Conservation (phyloP, 83 land plant genomes). For the Picea abies region DNA sequence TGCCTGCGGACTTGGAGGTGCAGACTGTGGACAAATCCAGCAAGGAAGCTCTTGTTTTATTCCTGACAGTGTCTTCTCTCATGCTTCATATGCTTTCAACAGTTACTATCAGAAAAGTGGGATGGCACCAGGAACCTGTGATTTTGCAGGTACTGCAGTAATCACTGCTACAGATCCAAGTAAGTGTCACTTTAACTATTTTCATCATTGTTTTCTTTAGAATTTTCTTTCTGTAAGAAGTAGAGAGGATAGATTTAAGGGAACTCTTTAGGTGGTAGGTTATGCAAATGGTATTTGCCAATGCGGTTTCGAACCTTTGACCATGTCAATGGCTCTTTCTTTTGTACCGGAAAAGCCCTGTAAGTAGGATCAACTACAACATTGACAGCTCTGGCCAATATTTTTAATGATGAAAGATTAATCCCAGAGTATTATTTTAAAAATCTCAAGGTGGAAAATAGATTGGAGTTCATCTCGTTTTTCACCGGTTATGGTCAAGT, state of each 20-base stretch:
- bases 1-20: slow-evolving; percentile 36
- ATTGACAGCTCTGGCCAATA: no score
- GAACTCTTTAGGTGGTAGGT: neutral
- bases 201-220: neutral
- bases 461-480: no score
- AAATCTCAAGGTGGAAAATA: no score
- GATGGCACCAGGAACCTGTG: slow-evolving; percentile 21
- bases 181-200: slow-evolving; percentile 6
- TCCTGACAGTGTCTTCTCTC: slow-evolving; percentile 20
- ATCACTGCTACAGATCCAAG: slow-evolving; percentile 31
- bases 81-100: slow-evolving; percentile 37
- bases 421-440: no score
- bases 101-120: slow-evolving; percentile 30
- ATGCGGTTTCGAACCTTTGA: no score
- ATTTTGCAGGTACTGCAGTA: slow-evolving; percentile 27
- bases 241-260: neutral
- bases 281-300: no score
- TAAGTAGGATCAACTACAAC: no score
- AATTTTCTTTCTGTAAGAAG: neutral
- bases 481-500: no score
- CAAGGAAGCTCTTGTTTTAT: slow-evolving; percentile 22
- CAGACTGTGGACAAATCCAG: slow-evolving; percentile 27
- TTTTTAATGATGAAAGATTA: no score
- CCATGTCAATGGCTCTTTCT: no score
- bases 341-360: no score